Conservation (phyloP, 2,329 filamentous ascomycete genomes). For the Penicillium sp. region DNA sequence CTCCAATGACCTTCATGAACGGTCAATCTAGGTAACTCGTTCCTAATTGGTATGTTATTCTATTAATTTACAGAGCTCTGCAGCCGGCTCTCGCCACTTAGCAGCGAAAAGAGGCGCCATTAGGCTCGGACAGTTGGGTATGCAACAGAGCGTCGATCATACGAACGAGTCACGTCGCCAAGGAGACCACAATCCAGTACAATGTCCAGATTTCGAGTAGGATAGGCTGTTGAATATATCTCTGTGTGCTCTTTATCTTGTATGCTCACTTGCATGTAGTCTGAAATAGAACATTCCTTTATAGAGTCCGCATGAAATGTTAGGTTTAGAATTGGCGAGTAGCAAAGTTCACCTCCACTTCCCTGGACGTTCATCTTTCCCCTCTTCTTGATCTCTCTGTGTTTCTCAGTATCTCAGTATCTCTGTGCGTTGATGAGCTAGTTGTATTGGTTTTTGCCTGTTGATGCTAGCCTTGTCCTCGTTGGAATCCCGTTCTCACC, state of each 20-base stretch:
- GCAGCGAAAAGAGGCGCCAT: not conserved
- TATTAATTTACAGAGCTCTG: no score
- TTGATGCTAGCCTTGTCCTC: not conserved
- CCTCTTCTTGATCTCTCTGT: not conserved
- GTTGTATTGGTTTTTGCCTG: not conserved
- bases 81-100: not conserved
- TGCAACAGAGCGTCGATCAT: slow-evolving; percentile 23
- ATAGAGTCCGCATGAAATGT: not conserved
- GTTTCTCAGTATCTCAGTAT: not conserved
- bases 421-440: not conserved
- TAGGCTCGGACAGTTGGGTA: slow-evolving; percentile 23
- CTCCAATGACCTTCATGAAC: not conserved
- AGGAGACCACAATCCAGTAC: slow-evolving; percentile 20
- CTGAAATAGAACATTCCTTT: not conserved
- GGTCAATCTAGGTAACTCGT: not conserved
- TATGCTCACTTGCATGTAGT: not conserved
- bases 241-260: not conserved
- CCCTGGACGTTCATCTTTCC: not conserved
- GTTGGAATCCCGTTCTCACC: not conserved
- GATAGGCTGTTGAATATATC: not conserved
- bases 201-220: not conserved
- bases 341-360: not conserved
- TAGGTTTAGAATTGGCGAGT: not conserved
- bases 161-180: slow-evolving; percentile 13
- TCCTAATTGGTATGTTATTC: not conserved